Evolutionary conservation across 2,329 filamentous ascomycete genomes (phyloP), one percentile per base, ranked within the genome.

Genomic region (Atkinsonella hypoxylon): DNA sequence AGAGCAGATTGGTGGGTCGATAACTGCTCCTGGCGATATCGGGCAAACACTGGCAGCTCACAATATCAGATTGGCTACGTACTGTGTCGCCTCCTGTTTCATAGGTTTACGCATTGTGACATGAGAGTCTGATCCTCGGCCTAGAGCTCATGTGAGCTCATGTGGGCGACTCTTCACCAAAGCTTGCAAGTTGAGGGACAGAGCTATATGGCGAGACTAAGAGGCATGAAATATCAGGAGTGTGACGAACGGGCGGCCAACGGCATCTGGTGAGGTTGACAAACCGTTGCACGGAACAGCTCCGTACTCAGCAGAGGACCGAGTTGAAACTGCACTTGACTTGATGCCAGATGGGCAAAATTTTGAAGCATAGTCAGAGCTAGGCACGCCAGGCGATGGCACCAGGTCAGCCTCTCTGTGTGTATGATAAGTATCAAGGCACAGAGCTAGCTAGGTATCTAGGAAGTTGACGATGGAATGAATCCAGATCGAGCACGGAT

Each of bases 1-100:
- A 26, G 18, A 11, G 13, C 39, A 26, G 34, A 43, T 13, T 8
- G 18, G 10, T 13, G 34, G 9, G 20, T n/a, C 47, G 3, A 44
- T 15, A 18, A 18, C 20, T 26, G 38, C n/a, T 15, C 17, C 30
- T 36, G 40, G 13, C 18, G 31, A 49, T 38, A 36, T 36, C 31
- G 30, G 26, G 15, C 40, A 49, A 49, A 49, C 47, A 49, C n/a
- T 18, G n/a, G 40, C n/a, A n/a, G 47, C 40, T 49, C 31, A 26
- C 47, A 49, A 39, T 26, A 49, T 43, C 47, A 26, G 40, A 13
- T 18, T 18, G 39, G 31, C 39, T 11, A 26, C 39, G 18, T 49
- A 13, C 40, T 38, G 47, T 49, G 47, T 49, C 40, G 40, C 47
- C 40, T 17, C 18, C 20, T 44, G 47, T 49, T 49, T 49, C 47